Evolutionary conservation across 331 rosid genomes (phyloP), one percentile per base, ranked within the genome.

Genomic region (Malus hybrid): DNA sequence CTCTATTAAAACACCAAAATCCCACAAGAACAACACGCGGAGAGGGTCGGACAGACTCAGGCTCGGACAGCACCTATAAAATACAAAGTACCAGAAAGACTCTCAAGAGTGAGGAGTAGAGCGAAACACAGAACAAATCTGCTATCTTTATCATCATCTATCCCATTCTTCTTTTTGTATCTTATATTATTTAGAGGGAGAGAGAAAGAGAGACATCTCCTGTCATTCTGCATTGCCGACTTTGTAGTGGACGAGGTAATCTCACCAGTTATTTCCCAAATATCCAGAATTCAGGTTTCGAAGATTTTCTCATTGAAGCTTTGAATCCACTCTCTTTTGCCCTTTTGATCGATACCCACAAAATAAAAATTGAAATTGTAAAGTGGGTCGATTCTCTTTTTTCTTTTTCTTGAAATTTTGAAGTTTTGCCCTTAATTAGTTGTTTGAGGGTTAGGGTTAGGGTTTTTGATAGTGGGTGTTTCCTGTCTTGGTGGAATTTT

Each of bases 191-290:
- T 19, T 42, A 6, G 22, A 54, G 68, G 36, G 70, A 74, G 57
- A 73, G 76, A 80, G 66, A 62, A 31, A 83, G 73, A 75, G 65
- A 69, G 83, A 83, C 96, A 95, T 85, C 81, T 62, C 71, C 76
- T 83, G 88, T 89, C 84, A 81, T 88, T 77, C 88, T 83, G 83
- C 91, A 91, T 86, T 89, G 90, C 86, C 86, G 80, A 73, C 89
- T 82, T 87, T 86, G 90, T 84, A 84, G 91, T 76, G 88, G 86
- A 85, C 92, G 83, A 86, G 93, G 83, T 88, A 86, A 81, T 84
- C 92, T 89, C 73, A 24, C 29, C 52, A 46, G 59, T 46, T 54
- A 64, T 28, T 31, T 29, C 62, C 19, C 78, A 32, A 74, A 48
- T 74, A 50, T 46, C 78, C 71, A 28, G n/a, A 63, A 62, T 52